Evolutionary conservation across 148 eudicot species (phyloP), one percentile per base, ranked within the genome.

Genomic region (Persicaria tinctoria): DNA sequence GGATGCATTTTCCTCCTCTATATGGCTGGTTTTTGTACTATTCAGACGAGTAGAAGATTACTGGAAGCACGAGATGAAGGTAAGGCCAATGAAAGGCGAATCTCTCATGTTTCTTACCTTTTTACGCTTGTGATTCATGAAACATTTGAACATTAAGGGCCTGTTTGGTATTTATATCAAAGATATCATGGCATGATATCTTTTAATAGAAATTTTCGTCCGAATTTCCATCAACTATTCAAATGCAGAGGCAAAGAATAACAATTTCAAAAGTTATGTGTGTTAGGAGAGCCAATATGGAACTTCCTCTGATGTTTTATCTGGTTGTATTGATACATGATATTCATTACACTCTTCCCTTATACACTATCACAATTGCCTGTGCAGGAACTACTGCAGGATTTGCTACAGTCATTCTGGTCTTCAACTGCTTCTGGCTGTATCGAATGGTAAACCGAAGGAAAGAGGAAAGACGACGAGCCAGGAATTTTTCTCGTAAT

Each of bases 1-100:
- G 85, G 59, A 72, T 57, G 77, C 18, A 51, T 85, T 32, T 75
- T 79, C 73, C 82, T 91, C 73, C 74, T 93, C 46, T 79, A 80
- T 57, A 53, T 82, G 71, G 84, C 74, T n/a, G 63, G 38, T 1
- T 32, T 32, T 32, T 32, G 38, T 32, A 32, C 38, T 32, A 32
- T 32, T 32, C 38, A 32, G 38, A 2, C 38, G 38, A 32, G 38
- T 32, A 32, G 38, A 32, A 32, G 1, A 32, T 32, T 32, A 32
- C 2, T 32, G 38, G 38, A 32, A 32, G 38, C 38, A 32, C 38
- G 38, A 32, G 38, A 32, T 32, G 38, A 32, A 32, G 38, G 38
- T 32, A 32, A 32, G 38, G 2, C 38, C 38, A 32, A 64, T 0
- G 0, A 60, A 60, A 60, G 23, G 60, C 60, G 5, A 55, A 4